Percentiles rank a stretch among this genome's conserved stretches.
These are phyloP conservation scores for Brassica carinata DNA, from an alignment of 345 rosid genomes.

Conservation along the genomic window DNA sequence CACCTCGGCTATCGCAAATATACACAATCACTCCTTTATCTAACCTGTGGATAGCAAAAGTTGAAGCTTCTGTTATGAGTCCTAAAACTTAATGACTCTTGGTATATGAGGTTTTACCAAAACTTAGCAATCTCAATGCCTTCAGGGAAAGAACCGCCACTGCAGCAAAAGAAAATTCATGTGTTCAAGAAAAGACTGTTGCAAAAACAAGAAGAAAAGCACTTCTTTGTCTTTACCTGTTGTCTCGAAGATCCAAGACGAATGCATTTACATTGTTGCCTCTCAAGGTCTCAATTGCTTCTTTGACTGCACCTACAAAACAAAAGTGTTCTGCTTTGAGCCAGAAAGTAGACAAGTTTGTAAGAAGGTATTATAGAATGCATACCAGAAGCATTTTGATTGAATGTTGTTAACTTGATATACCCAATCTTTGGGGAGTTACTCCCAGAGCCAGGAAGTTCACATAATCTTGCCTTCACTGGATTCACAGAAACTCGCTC, in stretches of 20 bases:
- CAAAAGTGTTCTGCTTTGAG: background rate
- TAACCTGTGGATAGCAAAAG: constrained; percentile 58
- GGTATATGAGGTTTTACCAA: constrained; percentile 50
- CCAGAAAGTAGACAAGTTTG: constrained; percentile 15
- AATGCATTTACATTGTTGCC: constrained; percentile 71
- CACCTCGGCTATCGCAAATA: constrained; percentile 81
- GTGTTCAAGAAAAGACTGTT: constrained; percentile 39
- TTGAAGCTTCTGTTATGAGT: background rate
- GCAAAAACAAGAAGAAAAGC: constrained; percentile 25
- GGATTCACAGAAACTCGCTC: constrained; percentile 86
- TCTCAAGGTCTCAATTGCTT: constrained; percentile 76
- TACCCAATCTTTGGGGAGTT: constrained; percentile 78
- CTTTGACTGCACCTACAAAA: constrained; percentile 80
- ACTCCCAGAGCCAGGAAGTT: constrained; percentile 69
- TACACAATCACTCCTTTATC: constrained; percentile 95
- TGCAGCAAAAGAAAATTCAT: constrained; percentile 53
- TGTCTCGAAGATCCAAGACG: constrained; percentile 94
- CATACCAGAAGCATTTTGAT: constrained; percentile 85
- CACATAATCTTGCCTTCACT: constrained; percentile 82
- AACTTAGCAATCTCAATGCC: constrained; percentile 93
- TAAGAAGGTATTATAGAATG: constrained; percentile 15
- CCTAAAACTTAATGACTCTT: background rate
- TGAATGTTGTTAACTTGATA: constrained; percentile 82
- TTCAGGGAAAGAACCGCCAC: constrained; percentile 97
- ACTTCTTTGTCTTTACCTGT: constrained; percentile 54